A percentile compares a stretch with the other conserved stretches of the same genome.
Conservation (phyloP, 305 asterid species). For the Solanum hybrid region DNA sequence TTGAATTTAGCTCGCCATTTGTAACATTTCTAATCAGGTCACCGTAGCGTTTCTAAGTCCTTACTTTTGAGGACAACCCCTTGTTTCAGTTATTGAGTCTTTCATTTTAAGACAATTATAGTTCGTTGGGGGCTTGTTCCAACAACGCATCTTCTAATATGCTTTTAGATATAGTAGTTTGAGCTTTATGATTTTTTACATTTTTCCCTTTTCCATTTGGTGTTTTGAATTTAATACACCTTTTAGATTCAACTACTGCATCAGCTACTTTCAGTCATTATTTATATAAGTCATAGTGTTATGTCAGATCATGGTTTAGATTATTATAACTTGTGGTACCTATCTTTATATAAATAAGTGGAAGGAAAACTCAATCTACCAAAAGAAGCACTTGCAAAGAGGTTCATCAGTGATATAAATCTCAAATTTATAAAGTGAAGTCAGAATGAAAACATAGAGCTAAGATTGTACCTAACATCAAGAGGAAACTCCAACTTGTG, state of each 20-base stretch:
- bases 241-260: neutral
- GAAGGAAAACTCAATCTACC: neutral
- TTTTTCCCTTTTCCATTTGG: neutral
- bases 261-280: no score
- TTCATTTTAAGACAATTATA: no score
- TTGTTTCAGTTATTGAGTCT: neutral
- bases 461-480: neutral
- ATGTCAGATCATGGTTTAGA: neutral
- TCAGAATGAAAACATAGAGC: neutral
- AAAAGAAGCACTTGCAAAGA: neutral
- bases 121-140: neutral
- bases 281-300: no score
- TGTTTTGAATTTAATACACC: neutral
- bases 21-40: neutral
- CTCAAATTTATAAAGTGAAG: neutral
- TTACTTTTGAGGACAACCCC: neutral
- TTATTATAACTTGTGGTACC: neutral
- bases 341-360: neutral
- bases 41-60: neutral
- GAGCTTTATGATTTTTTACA: neutral
- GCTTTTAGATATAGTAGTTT: neutral
- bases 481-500: neutral
- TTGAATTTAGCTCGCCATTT: neutral
- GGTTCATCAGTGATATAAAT: neutral
- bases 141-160: no score